phyloP scores from a whole-genome alignment of 2,329 filamentous ascomycete genomes.

The Pochonia chlamydosporia region DNA sequence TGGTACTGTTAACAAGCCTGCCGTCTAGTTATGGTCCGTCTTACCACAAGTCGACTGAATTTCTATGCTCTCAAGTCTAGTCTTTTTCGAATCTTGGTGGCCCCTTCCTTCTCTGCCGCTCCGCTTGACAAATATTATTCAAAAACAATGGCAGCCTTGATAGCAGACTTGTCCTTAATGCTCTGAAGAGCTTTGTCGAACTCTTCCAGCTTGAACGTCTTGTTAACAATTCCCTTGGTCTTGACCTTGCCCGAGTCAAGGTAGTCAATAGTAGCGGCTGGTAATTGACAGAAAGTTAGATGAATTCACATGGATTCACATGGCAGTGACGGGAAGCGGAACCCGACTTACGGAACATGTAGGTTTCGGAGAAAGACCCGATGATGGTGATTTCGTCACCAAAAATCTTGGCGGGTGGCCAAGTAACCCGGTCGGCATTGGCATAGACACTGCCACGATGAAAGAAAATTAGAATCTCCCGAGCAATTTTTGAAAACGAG shows the following conservation, averaged over 20 bases:
- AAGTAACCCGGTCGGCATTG: constrained; percentile 55
- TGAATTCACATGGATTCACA: neutral
- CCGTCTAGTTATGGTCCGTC: too few relatives aligned
- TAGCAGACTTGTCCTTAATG: constrained; percentile 66
- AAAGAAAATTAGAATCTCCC: too few relatives aligned
- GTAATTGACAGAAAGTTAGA: neutral
- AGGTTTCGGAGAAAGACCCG: constrained; percentile 67
- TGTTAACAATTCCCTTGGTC: constrained; percentile 66
- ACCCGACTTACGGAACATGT: constrained; percentile 54
- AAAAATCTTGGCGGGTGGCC: constrained; percentile 68
- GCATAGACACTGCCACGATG: constrained; percentile 61
- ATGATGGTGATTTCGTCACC: constrained; percentile 65
- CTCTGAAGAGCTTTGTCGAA: constrained; percentile 65
- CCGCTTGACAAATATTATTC: constrained; percentile 37
- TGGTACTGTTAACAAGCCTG: too few relatives aligned
- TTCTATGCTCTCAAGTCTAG: neutral
- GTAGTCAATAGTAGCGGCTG: constrained; percentile 42
- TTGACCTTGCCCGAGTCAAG: constrained; percentile 55
- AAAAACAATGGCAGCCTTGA: constrained; percentile 70
- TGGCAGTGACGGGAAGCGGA: neutral
- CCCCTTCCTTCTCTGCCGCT: neutral
- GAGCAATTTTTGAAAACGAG: neutral
- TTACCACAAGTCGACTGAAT: too few relatives aligned
- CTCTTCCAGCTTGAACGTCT: constrained; percentile 66
- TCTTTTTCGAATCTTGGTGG: too few relatives aligned